Evolutionary conservation across 345 rosid genomes (phyloP), one percentile per base, ranked within the genome.

Genomic region (Acer campestre): DNA sequence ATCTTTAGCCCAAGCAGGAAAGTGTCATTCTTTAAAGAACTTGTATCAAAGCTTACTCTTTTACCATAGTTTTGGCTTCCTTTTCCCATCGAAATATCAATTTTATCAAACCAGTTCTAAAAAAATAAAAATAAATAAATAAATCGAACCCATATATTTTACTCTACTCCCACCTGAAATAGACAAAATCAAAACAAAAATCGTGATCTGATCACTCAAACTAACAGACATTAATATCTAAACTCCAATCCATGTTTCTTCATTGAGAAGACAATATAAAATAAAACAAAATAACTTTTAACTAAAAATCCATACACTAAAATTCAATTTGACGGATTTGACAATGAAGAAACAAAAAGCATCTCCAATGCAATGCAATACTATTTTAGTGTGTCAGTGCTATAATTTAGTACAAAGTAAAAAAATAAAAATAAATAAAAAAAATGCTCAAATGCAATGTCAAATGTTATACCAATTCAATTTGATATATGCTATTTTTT

Each of bases 41-140:
- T 11, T n/a, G 65, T 16, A 20, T 67, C 79, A 0, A 9, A 51
- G 25, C 68, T 78, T 51, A 81, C 88, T 29, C 70, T 76, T 71
- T 82, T 82, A 13, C 85, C 92, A 51, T 78, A 71, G 18, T 87
- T 78, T 71, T 92, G 76, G 62, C 92, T 88, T 78, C 94, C 95
- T 76, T 79, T 90, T 61, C 91, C 97, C 98, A 91, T 94, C 68
- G 75, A 25, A 29, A 3, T 35, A 70, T 68, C 46, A 85, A 40
- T 29, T 78, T 66, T 75, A 76, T 51, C 40, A 72, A 62, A 66
- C 65, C 31, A 71, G 38, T 44, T 61, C 68, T 31, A 8, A 17
- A 59, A 48, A 67, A 7, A 13, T 4, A 73, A 17, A 46, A 29
- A 29, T 1, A 1, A 73, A 2, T 0, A 25, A 70, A 49, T 40